Evolutionary conservation across 441 rosid genomes (phyloP), one percentile per base, ranked within the genome.

Genomic region (Arabidopsis hybrid): DNA sequence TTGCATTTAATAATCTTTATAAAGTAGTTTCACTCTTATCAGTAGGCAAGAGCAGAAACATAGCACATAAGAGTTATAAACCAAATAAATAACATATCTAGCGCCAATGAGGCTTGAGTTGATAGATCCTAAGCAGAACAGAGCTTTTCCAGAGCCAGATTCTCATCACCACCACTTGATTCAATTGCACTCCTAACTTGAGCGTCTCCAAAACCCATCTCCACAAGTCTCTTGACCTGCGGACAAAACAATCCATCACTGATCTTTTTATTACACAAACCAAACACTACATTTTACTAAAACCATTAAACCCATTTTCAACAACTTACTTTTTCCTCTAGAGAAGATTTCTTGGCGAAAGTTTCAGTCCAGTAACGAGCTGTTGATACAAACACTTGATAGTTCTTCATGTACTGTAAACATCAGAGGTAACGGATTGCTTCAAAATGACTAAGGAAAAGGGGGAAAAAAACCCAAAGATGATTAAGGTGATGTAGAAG

Each of bases 321-420:
- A 29, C 52, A 66, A 68, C 79, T 67, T 76, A 95, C 99, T 89
- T 95, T 95, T 75, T 91, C 97, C 76, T 89, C 99, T 45, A 84
- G 80, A 52, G 91, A 81, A 53, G 96, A 91, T 59, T 74, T 69
- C 93, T 87, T 95, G 71, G 98, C 98, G 79, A 91, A 95, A 55
- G 86, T 83, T 77, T 88, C 97, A 5, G 99, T 95, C 99, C 99
- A 95, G 83, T 95, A 91, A 45, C 97, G 92, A 72, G 99, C 99
- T 17, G 99, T 95, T 68, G 88, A 81, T 32, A 86, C 84, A 79
- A 89, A 95, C 32, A 91, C 92, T 84, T 87, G 95, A 81, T 89
- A 80, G 81, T 91, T 96, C 75, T 80, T 87, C 32, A 88, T 93
- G 80, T 92, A 92, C 98, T 92, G 92, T 82, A 80, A 78, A 46